A percentile compares a stretch with the other conserved stretches of the same genome.
Evolutionary conservation across 257 asterid species (phyloP).

Genomic region (Penstemon newberryi): DNA sequence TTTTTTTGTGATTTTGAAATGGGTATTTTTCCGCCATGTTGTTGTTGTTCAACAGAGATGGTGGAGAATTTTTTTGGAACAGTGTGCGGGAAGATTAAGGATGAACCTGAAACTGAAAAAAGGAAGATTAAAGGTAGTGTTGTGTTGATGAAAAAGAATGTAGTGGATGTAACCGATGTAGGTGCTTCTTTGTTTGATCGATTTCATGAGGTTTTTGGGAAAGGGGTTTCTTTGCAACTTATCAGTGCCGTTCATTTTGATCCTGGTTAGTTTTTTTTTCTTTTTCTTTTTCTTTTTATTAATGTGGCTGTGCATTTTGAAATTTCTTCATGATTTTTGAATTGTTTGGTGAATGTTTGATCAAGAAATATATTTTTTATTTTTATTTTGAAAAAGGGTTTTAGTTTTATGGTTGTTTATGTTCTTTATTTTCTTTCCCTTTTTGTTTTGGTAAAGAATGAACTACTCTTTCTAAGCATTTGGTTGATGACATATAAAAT

Average conservation of each 20-base stretch:
- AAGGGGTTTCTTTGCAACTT: conserved; percentile 66
- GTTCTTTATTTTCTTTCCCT: too few species aligned
- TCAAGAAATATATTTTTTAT: too few species aligned
- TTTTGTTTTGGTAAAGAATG: too few species aligned
- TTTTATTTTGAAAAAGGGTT: too few species aligned
- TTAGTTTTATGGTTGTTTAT: too few species aligned
- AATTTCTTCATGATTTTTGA: neutral
- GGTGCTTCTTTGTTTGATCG: conserved; percentile 59
- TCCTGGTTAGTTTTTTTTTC: conserved; percentile 34
- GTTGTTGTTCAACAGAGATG: conserved; percentile 36
- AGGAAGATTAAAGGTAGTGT: conserved; percentile 57
- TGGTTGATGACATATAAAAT: too few species aligned
- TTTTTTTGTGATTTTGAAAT: neutral
- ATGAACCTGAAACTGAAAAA: conserved; percentile 25
- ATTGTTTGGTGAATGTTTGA: too few species aligned
- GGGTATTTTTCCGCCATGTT: conserved; percentile 12
- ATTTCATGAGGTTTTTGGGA: conserved; percentile 54
- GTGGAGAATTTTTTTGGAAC: conserved; percentile 38
- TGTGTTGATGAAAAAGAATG: conserved; percentile 70
- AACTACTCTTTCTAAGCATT: too few species aligned
- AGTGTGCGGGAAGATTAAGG: conserved; percentile 45
- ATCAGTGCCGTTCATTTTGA: conserved; percentile 50
- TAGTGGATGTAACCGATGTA: conserved; percentile 49
- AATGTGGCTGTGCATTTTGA: neutral
- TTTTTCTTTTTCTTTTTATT: neutral